These are phyloP conservation scores for Pythium aquatile DNA, from an alignment of 352 stramenopile species.

Conservation along the genomic window DNA sequence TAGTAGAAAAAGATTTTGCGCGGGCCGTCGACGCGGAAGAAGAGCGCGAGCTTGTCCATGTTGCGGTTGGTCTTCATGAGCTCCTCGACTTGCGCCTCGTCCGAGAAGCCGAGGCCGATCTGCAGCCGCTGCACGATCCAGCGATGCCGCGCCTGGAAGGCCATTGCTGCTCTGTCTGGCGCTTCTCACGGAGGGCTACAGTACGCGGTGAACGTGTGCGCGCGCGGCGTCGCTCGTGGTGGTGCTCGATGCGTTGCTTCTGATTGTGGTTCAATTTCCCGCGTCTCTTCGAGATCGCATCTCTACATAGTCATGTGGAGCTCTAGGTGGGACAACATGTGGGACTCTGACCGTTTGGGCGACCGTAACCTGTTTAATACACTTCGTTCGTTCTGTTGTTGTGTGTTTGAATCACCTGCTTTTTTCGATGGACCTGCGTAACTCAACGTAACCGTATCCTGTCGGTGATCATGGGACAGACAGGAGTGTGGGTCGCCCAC, in stretches of 20 bases:
- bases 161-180: constrained; percentile 37
- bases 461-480: background rate
- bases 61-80: constrained; percentile 76
- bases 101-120: constrained; percentile 62
- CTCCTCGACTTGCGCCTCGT: constrained; percentile 77
- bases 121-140: constrained; percentile 86
- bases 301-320: constrained; percentile 6
- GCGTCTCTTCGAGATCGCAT: constrained; percentile 14
- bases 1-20: constrained; percentile 84
- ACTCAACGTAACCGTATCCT: background rate
- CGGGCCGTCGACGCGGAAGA: constrained; percentile 69
- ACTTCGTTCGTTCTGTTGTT: background rate
- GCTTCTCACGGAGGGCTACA: background rate
- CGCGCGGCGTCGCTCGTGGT: background rate
- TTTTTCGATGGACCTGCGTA: background rate
- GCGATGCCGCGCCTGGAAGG: constrained; percentile 82
- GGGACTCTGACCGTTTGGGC: background rate
- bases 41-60: constrained; percentile 71
- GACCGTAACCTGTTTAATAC: constrained; percentile 3
- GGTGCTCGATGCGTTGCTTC: background rate
- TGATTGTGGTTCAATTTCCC: constrained; percentile 11
- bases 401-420: background rate
- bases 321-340: background rate
- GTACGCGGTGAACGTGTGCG: too few relatives aligned
- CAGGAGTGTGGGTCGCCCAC: background rate